These are phyloP conservation scores for Castanopsis chinensis DNA, from an alignment of 306 rosid genomes.

Conservation along the genomic window DNA sequence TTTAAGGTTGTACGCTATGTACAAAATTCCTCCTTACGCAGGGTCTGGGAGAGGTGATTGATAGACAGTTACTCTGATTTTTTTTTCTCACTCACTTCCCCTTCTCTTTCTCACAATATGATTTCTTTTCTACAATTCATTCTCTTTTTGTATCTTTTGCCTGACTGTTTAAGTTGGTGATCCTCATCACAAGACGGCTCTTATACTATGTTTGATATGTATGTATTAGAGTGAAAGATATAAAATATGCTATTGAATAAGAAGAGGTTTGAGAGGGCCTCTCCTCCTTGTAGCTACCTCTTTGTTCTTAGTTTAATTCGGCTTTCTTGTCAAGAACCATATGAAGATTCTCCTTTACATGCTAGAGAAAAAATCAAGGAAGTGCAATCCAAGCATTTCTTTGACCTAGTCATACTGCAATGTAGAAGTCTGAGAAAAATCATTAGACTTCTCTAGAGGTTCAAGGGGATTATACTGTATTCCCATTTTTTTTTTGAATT, in stretches of 20 bases:
- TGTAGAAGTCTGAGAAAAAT: too few relatives aligned
- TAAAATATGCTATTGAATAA: conserved; percentile 9
- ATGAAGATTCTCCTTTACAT: too few relatives aligned
- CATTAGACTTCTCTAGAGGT: too few relatives aligned
- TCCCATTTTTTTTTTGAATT: too few relatives aligned
- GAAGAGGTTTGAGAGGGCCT: conserved; percentile 26
- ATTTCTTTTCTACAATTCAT: conserved; percentile 14
- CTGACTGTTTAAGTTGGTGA: background rate
- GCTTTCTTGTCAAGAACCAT: conserved; percentile 20
- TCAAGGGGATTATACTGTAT: too few relatives aligned
- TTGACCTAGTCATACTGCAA: too few relatives aligned
- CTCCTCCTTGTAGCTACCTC: conserved; percentile 20
- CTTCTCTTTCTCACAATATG: conserved; percentile 21
- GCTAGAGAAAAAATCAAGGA: too few relatives aligned
- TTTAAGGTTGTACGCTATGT: too few relatives aligned
- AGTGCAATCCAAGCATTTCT: too few relatives aligned
- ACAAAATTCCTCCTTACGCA: too few relatives aligned
- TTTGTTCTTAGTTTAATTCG: conserved; percentile 26
- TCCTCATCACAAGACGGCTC: background rate
- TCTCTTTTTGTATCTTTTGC: background rate
- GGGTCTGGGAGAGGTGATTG: too few relatives aligned
- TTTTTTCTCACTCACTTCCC: background rate
- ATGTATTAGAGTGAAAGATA: conserved; percentile 32
- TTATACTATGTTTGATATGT: background rate
- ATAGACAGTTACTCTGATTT: too few relatives aligned